Base-by-base conservation (phyloP, 768 basidiomycete species). In the Coprinopsis cinerea region DNA sequence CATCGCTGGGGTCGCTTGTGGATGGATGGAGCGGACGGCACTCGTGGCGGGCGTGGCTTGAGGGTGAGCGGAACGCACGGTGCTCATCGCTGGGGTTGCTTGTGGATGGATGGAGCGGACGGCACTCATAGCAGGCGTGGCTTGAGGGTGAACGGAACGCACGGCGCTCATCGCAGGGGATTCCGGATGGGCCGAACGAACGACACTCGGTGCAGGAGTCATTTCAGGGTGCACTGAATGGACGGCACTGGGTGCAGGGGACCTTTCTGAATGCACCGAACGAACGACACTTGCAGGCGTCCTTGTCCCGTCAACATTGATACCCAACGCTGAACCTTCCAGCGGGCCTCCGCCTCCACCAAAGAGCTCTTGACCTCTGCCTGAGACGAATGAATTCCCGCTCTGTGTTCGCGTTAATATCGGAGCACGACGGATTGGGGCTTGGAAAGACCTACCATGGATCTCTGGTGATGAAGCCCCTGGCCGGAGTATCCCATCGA, bases 361-460 rank as follows among this genome's bases (percentile, higher is more conserved):
- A 17, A 6, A 39, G 36, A 11, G 18, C 6, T 39, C 36, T 18
- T 18, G 36, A 39, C 36, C n/a, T n/a, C n/a, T n/a, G n/a, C n/a
- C 36, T 10, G 36, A 39, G 17, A 9, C 11, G 10, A 39, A 10
- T 11, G 36, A 39, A 39, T 39, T 39, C 11, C 6, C n/a, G 23
- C 28, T 39, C 44, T 39, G 20, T 9, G 6, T 11, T 9, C 36
- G 7, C 17, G 36, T 32, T 15, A 39, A 6, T 39, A 6, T 11
- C 11, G 17, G 17, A 39, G 36, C 6, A 39, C 11, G 17, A n/a
- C 17, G 22, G 13, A 47, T 20, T 25, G 30, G 13, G 23, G 26
- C 5, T 28, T 28, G 22, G 36, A 15, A 35, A 11, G n/a, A 61
- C 71, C 59, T 46, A 74, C 74, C 46, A 67, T 58, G 25, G 72